These are phyloP conservation scores for Triticum timopheevii DNA, from an alignment of 176 grass and related monocot genomes.

Conservation along the genomic window DNA sequence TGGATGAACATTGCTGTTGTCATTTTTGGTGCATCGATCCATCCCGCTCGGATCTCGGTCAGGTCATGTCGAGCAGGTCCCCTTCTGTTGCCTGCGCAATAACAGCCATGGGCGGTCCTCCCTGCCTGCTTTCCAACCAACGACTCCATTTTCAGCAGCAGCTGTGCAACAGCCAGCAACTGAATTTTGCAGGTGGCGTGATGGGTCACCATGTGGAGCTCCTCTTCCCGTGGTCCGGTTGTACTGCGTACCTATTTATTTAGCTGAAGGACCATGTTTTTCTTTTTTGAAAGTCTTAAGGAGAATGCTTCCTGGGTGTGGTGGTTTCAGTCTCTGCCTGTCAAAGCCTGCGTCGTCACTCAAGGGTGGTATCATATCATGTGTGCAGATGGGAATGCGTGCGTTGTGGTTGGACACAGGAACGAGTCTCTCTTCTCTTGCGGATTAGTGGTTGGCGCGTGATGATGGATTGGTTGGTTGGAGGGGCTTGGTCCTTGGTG, in stretches of 20 bases:
- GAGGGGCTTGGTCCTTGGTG: not conserved
- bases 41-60: slow-evolving; percentile 17
- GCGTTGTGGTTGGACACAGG: not conserved
- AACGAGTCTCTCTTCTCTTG: not conserved
- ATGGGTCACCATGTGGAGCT: slow-evolving; percentile 25
- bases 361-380: not conserved
- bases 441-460: slow-evolving; percentile 4
- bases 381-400: not conserved
- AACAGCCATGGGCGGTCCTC: slow-evolving; percentile 14
- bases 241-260: not conserved
- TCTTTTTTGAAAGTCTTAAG: no score
- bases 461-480: not conserved
- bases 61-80: not conserved
- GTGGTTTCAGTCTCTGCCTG: not conserved
- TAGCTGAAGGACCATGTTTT: not conserved
- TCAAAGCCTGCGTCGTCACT: not conserved
- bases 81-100: not conserved
- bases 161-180: not conserved
- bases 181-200: slow-evolving; percentile 26
- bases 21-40: not conserved
- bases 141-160: not conserved
- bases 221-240: not conserved
- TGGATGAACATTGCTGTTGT: not conserved
- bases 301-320: not conserved
- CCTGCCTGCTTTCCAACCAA: not conserved